Evolutionary conservation across 345 rosid species (phyloP), one percentile per base, ranked within the genome.

Genomic region (Populus davidiana): DNA sequence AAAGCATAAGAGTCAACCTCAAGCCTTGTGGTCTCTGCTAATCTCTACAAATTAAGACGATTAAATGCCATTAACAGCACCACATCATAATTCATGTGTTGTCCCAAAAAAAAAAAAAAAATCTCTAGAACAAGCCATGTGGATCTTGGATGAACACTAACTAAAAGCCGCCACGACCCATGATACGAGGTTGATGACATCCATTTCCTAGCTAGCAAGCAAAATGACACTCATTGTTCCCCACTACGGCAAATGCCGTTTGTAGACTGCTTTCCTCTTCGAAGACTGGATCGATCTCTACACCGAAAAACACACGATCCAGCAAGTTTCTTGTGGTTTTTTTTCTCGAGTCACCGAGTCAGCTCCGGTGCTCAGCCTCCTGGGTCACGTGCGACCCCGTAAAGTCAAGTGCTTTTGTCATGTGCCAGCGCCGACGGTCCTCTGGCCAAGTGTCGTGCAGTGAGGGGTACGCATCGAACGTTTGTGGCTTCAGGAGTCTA

Each of bases 341-440:
- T 14, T 44, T 14, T 11, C 23, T 16, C 0, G 44, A 41, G 3
- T 47, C 27, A 1, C 39, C 13, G 16, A 0, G 33, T 13, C 73
- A 69, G 23, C 27, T 67, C 74, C 74, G 20, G 56, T 39, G 80
- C n/a, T 76, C 23, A 44, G 68, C 31, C 59, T 1, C 35, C 50
- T 12, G 76, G 38, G 73, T 84, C 84, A 83, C 87, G 85, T 80
- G 83, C 86, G 20, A 21, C 79, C 82, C 33, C 29, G 72, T 68
- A 35, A 27, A 9, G 12, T 63, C 27, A 7, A 8, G 31, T 27
- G 0, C 62, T n/a, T n/a, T 1, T 3, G 64, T 50, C 85, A 85
- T 85, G 86, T 85, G 86, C 79, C 80, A 76, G 78, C 75, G 77
- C 81, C 75, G 77, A 14, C 78, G 67, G 72, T 66, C 76, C 43